Evolutionary conservation across 2,329 filamentous ascomycete genomes (phyloP).

Genomic region (Claviceps paspali): DNA sequence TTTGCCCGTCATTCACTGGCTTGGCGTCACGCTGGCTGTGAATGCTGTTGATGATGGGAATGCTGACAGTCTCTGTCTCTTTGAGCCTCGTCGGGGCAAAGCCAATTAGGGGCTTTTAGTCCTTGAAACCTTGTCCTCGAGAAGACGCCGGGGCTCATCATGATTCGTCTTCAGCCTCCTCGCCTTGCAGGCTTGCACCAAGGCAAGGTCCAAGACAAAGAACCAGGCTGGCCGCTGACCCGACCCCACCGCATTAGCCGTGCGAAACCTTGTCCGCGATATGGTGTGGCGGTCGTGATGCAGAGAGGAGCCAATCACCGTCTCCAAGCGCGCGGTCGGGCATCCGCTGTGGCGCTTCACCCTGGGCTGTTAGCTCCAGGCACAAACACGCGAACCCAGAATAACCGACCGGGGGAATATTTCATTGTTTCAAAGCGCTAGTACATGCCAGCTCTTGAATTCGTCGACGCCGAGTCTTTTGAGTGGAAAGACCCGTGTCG

Average conservation of each 20-base stretch:
- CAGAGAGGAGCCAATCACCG: background rate
- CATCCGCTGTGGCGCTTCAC: conserved; percentile 1
- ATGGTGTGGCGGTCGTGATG: background rate
- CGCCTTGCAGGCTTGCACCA: too few relatives aligned
- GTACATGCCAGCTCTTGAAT: background rate
- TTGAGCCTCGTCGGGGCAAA: background rate
- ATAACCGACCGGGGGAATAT: background rate
- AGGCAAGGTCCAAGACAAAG: background rate
- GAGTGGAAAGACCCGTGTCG: conserved; percentile 2
- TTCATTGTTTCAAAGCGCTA: background rate
- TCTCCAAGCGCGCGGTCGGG: background rate
- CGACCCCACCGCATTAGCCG: background rate
- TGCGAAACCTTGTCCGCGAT: background rate
- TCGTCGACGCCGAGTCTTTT: background rate
- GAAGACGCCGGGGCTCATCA: too few relatives aligned
- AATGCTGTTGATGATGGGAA: too few relatives aligned
- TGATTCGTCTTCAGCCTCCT: too few relatives aligned
- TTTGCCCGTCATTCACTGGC: too few relatives aligned
- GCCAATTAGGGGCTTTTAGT: too few relatives aligned
- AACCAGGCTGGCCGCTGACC: background rate
- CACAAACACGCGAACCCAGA: conserved; percentile 1
- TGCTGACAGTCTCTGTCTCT: too few relatives aligned
- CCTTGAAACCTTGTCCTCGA: too few relatives aligned
- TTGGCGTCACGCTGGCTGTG: too few relatives aligned
- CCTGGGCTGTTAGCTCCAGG: conserved; percentile 2